phyloP scores from a whole-genome alignment of 805 yeast genomes.

The Yarrowia sp. region DNA sequence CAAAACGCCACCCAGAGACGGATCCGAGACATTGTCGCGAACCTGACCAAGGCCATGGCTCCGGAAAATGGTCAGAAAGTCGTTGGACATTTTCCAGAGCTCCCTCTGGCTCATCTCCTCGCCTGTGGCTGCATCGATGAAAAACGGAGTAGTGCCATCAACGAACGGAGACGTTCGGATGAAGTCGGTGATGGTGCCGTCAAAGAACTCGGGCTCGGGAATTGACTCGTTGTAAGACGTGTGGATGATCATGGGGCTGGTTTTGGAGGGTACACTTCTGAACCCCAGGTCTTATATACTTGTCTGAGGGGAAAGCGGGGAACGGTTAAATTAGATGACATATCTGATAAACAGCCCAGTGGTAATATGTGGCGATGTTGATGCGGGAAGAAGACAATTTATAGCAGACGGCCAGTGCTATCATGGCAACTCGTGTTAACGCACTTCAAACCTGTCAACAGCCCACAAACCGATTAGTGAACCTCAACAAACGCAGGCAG shows the following conservation, averaged over 20 bases:
- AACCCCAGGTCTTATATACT: neutral
- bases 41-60: neutral
- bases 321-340: neutral
- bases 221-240: neutral
- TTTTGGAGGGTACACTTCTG: neutral
- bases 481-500: no score
- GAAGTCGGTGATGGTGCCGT: constrained; percentile 6
- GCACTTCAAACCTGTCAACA: no score
- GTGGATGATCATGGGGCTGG: constrained; percentile 5
- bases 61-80: neutral
- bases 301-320: neutral
- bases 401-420: no score
- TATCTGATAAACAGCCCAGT: neutral
- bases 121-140: neutral
- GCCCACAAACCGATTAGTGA: no score
- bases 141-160: neutral
- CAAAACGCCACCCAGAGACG: neutral
- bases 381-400: no score
- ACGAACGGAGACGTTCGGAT: neutral
- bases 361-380: neutral
- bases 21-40: neutral
- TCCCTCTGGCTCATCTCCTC: neutral
- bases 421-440: no score
- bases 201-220: neutral
- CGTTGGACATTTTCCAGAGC: constrained; percentile 11